These are phyloP conservation scores for Tilletia setariae DNA, from an alignment of 1,284 basidiomycete species.

Conservation along the genomic window DNA sequence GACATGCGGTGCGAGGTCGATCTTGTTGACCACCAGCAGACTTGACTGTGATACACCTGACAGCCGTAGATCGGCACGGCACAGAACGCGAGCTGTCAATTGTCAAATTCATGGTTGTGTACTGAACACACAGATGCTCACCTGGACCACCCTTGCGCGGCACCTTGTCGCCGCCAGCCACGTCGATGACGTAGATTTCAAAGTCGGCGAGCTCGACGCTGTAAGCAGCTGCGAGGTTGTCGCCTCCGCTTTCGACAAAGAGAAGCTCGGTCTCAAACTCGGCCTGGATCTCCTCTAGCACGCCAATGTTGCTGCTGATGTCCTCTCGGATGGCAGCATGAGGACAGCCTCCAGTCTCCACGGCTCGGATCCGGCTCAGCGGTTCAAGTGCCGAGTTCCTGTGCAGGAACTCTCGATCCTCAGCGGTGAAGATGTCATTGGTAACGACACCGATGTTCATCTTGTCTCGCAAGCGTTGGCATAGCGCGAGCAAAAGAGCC, in stretches of 20 bases:
- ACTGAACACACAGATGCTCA: too few relatives aligned
- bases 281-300: conserved; percentile 90
- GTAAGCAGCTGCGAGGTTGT: conserved; percentile 93
- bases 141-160: conserved; percentile 96
- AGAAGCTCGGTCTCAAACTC: conserved; percentile 60
- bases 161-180: conserved; percentile 90
- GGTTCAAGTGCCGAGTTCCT: conserved; percentile 80
- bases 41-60: conserved; percentile 68
- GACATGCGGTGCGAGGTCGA: conserved; percentile 76
- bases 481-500: conserved; percentile 87
- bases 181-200: conserved; percentile 65
- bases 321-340: conserved; percentile 68
- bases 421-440: conserved; percentile 62
- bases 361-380: conserved; percentile 78
- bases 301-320: conserved; percentile 92
- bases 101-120: too few relatives aligned
- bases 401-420: conserved; percentile 96
- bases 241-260: conserved; percentile 94
- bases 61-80: neutral
- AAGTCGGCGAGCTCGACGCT: conserved; percentile 94
- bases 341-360: conserved; percentile 70
- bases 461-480: conserved; percentile 72
- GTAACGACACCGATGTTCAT: conserved; percentile 77
- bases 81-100: too few relatives aligned
- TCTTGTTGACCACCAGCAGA: conserved; percentile 79